These are phyloP conservation scores for Pyrus communis DNA, from an alignment of 306 rosid genomes.

Conservation along the genomic window DNA sequence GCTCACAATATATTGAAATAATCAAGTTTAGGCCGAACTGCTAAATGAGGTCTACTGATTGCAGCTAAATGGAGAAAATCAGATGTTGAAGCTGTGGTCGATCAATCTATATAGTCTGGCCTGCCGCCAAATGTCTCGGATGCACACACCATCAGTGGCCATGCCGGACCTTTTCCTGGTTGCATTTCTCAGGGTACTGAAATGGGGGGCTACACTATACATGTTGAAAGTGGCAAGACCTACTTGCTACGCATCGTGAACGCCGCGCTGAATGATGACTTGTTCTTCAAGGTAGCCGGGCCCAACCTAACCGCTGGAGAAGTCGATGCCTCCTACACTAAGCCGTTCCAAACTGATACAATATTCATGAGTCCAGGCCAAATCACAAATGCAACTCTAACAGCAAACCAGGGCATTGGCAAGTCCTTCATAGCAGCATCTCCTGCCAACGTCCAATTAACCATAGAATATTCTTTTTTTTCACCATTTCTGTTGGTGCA, in stretches of 20 bases:
- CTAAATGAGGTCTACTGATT: not conserved
- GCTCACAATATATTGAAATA: too few species aligned
- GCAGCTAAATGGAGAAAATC: constrained; percentile 80
- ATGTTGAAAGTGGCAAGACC: constrained; percentile 61
- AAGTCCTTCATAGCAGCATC: constrained; percentile 50
- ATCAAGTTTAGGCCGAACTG: too few species aligned
- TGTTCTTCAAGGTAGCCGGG: constrained; percentile 64
- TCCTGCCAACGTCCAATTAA: constrained; percentile 50
- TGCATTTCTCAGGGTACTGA: constrained; percentile 56
- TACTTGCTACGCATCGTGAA: constrained; percentile 66
- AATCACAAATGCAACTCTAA: constrained; percentile 61
- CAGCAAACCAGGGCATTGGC: constrained; percentile 35
- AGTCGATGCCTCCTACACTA: constrained; percentile 63
- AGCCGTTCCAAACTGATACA: constrained; percentile 59
- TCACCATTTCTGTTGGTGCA: constrained; percentile 43
- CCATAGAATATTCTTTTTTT: constrained; percentile 44
- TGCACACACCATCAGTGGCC: constrained; percentile 63
- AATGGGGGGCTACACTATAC: constrained; percentile 36
- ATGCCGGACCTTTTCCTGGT: constrained; percentile 46
- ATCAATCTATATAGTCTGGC: constrained; percentile 40
- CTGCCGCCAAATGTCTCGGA: constrained; percentile 64
- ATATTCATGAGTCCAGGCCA: constrained; percentile 66
- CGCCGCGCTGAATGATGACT: constrained; percentile 65
- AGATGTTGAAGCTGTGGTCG: constrained; percentile 61
- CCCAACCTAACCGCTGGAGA: constrained; percentile 57